Base-by-base conservation (phyloP, 257 asterid genomes). In the Solanum neorickii region DNA sequence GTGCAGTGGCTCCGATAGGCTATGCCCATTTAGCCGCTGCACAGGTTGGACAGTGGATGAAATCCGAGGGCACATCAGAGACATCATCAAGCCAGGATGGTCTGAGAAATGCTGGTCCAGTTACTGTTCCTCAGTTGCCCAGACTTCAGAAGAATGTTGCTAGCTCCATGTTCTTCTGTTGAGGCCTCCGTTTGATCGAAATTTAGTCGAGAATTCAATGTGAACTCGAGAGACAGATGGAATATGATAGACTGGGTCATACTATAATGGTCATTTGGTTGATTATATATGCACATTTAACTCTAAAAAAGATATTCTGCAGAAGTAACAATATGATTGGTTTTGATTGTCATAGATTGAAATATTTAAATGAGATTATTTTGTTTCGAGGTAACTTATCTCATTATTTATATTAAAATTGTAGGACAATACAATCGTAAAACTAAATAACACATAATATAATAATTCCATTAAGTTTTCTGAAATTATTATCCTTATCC, bases 11-110 rank as follows among this genome's bases (percentile, higher is more conserved):
- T 13, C 99, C 98, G 0, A 89, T 97, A 39, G 92, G 97, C 89
- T 97, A 97, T 77, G 99, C 99, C 1, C 98, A 97, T 75, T 89
- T 97, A 92, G 99, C 99, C 0, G 99, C 98, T 44, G 92, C 98
- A 15, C 99, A 97, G 89, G 56, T 95, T 59, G 98, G 98, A 15
- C 98, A 93, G 39, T 95, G 98, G 98, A 94, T 97, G 98, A 97
- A 95, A 82, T 95, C 93, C 21, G 98, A 95, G 69, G 99, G 94
- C 6, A 88, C 94, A 4, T 97, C 98, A 0, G 99, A 97, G 92
- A 94, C 97, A 0, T 94, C 98, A 0, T 96, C 99, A 0, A 92
- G 95, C 93, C 96, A 90, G 85, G 94, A 94, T n/a, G 98, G 97
- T 15, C 90, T 82, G 0, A 83, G 94, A 6, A 89, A 88, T 56